Evolutionary conservation across 352 stramenopile genomes (phyloP), one percentile per base, ranked within the genome.

Genomic region (Thalassiosira pacifica): DNA sequence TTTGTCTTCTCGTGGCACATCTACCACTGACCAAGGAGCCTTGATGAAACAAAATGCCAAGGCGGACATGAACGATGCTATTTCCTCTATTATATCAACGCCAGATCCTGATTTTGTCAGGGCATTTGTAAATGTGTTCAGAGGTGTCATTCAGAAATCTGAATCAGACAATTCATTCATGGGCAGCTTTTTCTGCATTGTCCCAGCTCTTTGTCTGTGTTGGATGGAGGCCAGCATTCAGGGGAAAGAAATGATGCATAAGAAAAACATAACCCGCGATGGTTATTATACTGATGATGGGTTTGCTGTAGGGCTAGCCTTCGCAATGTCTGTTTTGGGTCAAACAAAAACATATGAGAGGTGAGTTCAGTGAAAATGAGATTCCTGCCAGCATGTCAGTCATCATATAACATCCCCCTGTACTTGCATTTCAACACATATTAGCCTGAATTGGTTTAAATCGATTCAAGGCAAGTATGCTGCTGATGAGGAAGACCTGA

Each of bases 251-350:
- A 92, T 97, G 57, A 98, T 98, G 96, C 97, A 98, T 89, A 98
- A 98, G 92, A 97, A 97, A 83, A 97, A 96, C 26, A 85, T 85
- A 34, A 88, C 79, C 18, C 66, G 73, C 18, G 96, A 98, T 88
- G 98, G 96, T 48, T 99, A 98, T 83, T 99, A 98, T 77, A 96
- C 96, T 11, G 97, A 99, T 88, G 97, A 99, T 85, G 97, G 97
- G 4, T 98, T 98, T 89, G 96, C 97, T 34, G 96, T 98, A 27
- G 97, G 97, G 8, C 82, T 98, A 57, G 96, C 96, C 4, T 99
- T 98, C 84, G 96, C 98, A 26, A 90, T 99, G 8, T 94, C 96
- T 27, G 57, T 82, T 70, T 64, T 88, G 27, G 79, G 73, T 71
- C 87, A 88, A 55, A 73, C 64, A 0, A 88, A 80, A 45, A 63